These are phyloP conservation scores for Bacidia rubella DNA, from an alignment of 495 filamentous ascomycete species.

Conservation along the genomic window DNA sequence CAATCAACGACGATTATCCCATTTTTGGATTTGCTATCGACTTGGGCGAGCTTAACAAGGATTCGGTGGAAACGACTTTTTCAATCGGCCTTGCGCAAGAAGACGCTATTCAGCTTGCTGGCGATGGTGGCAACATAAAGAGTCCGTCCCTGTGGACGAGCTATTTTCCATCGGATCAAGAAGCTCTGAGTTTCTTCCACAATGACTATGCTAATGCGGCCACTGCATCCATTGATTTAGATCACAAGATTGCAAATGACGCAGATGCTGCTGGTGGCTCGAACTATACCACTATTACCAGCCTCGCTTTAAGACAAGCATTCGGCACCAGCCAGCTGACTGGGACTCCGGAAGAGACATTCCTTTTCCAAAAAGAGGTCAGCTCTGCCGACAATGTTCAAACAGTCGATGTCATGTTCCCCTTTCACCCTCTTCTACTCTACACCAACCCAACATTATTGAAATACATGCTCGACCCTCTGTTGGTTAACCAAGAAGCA, in stretches of 20 bases:
- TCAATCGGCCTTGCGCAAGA: conserved; percentile 40
- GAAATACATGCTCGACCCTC: conserved; percentile 66
- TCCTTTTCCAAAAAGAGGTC: conserved; percentile 88
- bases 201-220: conserved; percentile 30
- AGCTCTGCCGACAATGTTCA: conserved; percentile 86
- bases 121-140: conserved; percentile 22
- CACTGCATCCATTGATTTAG: conserved; percentile 27
- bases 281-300: conserved; percentile 69
- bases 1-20: conserved; percentile 38
- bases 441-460: conserved; percentile 79
- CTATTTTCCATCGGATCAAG: conserved; percentile 35
- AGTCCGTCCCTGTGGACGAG: conserved; percentile 42
- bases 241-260: conserved; percentile 34
- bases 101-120: conserved; percentile 39
- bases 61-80: conserved; percentile 31
- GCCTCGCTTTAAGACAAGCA: conserved; percentile 69
- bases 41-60: conserved; percentile 32
- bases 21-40: conserved; percentile 42
- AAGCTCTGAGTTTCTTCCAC: conserved; percentile 42
- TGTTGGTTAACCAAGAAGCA: conserved; percentile 73
- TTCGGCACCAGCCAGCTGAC: conserved; percentile 71
- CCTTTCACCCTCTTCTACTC: conserved; percentile 74
- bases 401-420: conserved; percentile 91
- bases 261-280: conserved; percentile 33
- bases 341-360: conserved; percentile 57